Evolutionary conservation across 2,329 filamentous ascomycete species (phyloP).

Genomic region (Pyricularia grisea): DNA sequence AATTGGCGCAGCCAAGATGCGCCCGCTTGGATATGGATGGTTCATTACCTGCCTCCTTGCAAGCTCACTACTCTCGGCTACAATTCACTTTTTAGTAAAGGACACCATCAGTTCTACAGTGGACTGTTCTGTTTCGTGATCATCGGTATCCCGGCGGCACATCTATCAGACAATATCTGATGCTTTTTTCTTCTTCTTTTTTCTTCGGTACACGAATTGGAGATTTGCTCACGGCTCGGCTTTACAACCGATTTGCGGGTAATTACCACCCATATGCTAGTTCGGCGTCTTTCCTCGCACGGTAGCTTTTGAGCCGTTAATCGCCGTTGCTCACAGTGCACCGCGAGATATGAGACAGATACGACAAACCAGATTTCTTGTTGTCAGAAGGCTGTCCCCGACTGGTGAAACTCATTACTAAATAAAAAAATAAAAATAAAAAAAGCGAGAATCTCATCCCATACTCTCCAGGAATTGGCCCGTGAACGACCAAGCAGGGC

Average conservation of each 20-base stretch:
- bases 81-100: background rate
- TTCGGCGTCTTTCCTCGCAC: background rate
- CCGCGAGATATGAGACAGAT: background rate
- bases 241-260: background rate
- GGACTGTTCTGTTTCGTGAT: background rate
- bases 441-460: background rate
- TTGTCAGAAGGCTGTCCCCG: background rate
- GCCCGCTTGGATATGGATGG: background rate
- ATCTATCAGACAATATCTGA: background rate
- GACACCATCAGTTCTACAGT: background rate
- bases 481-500: background rate
- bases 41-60: background rate
- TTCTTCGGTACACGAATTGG: background rate
- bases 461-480: background rate
- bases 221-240: background rate
- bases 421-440: background rate
- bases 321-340: background rate
- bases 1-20: background rate
- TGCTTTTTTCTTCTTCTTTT: background rate
- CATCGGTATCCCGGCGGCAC: background rate
- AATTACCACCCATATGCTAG: background rate
- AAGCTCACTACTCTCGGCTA: background rate
- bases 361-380: background rate
- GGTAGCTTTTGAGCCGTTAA: background rate
- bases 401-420: background rate